Percentiles rank a stretch among this genome's conserved stretches.
These are phyloP conservation scores for Parmales sp. DNA, from an alignment of 108 stramenopile genomes.

Conservation along the genomic window DNA sequence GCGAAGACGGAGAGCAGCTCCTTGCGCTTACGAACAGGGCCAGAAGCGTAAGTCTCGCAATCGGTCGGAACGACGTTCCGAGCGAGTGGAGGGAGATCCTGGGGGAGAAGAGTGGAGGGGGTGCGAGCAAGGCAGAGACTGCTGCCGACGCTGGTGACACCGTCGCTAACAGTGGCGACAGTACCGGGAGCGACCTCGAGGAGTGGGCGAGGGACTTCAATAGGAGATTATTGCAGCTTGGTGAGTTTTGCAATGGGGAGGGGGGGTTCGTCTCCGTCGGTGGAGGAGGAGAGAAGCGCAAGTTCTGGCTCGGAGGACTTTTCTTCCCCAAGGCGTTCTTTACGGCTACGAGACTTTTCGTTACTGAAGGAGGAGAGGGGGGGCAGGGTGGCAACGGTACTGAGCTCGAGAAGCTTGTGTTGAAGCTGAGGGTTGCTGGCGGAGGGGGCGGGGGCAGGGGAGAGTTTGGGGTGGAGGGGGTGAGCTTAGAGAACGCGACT, in stretches of 20 bases:
- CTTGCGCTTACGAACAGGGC: no score
- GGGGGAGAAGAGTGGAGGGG: not conserved
- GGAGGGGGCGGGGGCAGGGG: not conserved
- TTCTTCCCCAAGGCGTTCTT: not conserved
- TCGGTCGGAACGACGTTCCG: not conserved
- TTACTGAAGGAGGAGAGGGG: no score
- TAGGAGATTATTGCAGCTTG: not conserved
- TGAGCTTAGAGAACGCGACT: not conserved
- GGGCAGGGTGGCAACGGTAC: not conserved
- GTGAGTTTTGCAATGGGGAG: no score
- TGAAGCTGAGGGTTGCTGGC: not conserved
- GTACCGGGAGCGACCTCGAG: not conserved
- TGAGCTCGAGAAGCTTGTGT: not conserved
- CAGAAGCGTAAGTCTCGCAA: not conserved
- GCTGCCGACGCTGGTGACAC: no score
- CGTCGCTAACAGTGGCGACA: not conserved
- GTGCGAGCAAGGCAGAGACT: not conserved
- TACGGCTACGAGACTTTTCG: constrained; percentile 1
- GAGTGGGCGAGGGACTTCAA: not conserved
- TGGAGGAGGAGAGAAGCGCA: not conserved
- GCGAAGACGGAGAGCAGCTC: no score
- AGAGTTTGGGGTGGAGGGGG: not conserved
- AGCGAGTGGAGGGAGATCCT: not conserved
- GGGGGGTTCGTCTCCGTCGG: not conserved
- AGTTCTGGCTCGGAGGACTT: not conserved